Base-by-base conservation (phyloP, 805 yeast genomes). In the Ogataea polymorpha region DNA sequence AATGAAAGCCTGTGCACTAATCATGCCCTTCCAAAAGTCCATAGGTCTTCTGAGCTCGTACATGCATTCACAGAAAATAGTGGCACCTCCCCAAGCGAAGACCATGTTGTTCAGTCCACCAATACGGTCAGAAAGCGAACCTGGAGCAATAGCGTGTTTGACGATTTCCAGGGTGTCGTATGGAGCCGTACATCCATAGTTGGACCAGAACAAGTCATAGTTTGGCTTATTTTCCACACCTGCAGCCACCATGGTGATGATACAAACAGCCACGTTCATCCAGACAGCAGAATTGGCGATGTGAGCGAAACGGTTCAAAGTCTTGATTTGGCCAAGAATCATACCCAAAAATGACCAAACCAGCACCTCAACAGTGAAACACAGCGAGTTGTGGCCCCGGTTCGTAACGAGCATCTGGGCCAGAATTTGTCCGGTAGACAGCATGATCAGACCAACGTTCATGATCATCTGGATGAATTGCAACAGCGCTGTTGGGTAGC, bases 71-170 rank as follows among this genome's bases (percentile, higher is more conserved):
- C 66, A 58, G 55, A 71, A 71, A 42, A 71, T 65, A 47, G 71
- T 65, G 17, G 76, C 73, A 54, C 76, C 77, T 45, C 75, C 77
- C 61, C 69, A 71, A 6, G 76, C 67, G 47, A 67, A 71, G 24
- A 71, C 74, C 55, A 71, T 70, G 54, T 71, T 70, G 66, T 69
- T 69, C 51, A 65, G 53, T 25, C 67, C 71, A 12, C 38, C 35
- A 18, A 44, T 39, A 8, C 28, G 23, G 31, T 54, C 54, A 21
- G 67, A 59, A 40, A 65, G 65, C 33, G 54, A 47, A 24, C 55
- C 49, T 41, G 60, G 53, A 18, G 55, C 59, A 16, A 63, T 64
- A 11, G 46, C 39, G 33, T 44, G 32, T n/a, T 30, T 23, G 29
- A 29, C 42, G 16, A 44, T 36, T 26, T 36, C 38, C 13, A 14